Base-by-base conservation (phyloP, 495 filamentous ascomycete genomes). In the Penicillium robsamsonii region DNA sequence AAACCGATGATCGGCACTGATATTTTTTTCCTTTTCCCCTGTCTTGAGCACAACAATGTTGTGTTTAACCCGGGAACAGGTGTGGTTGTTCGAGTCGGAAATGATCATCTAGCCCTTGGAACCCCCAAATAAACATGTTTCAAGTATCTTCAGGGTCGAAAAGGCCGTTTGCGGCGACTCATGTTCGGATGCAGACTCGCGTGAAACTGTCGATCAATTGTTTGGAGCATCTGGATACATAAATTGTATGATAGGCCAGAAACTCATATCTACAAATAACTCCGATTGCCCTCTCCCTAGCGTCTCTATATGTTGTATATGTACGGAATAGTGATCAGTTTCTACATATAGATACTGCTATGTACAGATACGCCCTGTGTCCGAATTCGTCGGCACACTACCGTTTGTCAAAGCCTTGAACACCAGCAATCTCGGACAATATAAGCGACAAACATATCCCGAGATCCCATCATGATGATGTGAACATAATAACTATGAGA, bases 1-100 rank as follows among this genome's bases (percentile, higher is more conserved):
- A 56, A 41, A 37, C 30, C n/a, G 35, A 20, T 17, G 25, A 65
- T 62, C 62, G 37, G 47, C 57, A 38, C 9, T 50, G 31, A 30
- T 29, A n/a, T 11, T 50, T 25, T 22, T 35, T 7, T 42, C 43
- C 45, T 33, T 37, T 11, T 35, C n/a, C 29, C 30, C 27, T 20
- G 3, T 33, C 35, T 38, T 6, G 20, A 37, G 29, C 22, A 51
- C 33, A 44, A 30, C 42, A 44, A 51, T 41, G 1, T 51, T 30
- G 29, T 48, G 52, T 47, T 47, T 22, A 44, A 43, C 50, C 18
- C n/a, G 24, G 27, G 18, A 1, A 6, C 11, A 20, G 25, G n/a
- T n/a, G 13, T 18, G 31, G 27, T 29, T 33, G 15, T 35, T 37
- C 46, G 24, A 49, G 30, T 51, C 37, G 9, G 24, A 27, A 42